Percentiles rank a stretch among this genome's conserved stretches.
These are phyloP conservation scores for Trametes cinnabarina DNA, from an alignment of 768 basidiomycete species.

Conservation along the genomic window DNA sequence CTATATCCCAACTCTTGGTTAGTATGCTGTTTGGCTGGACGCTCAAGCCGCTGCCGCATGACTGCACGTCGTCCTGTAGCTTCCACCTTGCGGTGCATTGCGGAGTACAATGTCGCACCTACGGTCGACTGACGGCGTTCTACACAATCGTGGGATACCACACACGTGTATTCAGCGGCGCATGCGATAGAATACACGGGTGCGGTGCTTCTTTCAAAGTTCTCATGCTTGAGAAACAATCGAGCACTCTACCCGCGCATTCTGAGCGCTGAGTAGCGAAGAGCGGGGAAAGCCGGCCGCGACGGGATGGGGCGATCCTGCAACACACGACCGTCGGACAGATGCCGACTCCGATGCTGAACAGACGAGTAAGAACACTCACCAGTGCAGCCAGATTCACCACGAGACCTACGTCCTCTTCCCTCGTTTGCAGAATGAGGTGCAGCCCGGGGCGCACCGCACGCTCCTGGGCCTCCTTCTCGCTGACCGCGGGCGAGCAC, in stretches of 20 bases:
- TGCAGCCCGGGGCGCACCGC: constrained; percentile 46
- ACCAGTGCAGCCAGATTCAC: constrained; percentile 60
- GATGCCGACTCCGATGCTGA: too few species aligned
- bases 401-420: constrained; percentile 62
- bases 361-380: constrained; percentile 22
- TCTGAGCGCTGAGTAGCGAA: neutral
- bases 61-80: too few species aligned
- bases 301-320: neutral
- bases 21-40: neutral
- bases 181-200: too few species aligned
- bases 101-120: too few species aligned
- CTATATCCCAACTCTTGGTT: constrained; percentile 32
- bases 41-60: too few species aligned
- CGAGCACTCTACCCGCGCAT: too few species aligned
- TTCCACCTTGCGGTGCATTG: too few species aligned
- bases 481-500: constrained; percentile 7
- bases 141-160: too few species aligned
- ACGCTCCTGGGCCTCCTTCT: neutral
- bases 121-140: too few species aligned
- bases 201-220: too few species aligned
- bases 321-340: neutral
- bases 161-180: too few species aligned
- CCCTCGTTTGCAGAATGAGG: constrained; percentile 60
- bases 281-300: neutral
- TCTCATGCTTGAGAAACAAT: too few species aligned